Conservation (phyloP, 305 asterid genomes). For the Fraxinus latifolia region DNA sequence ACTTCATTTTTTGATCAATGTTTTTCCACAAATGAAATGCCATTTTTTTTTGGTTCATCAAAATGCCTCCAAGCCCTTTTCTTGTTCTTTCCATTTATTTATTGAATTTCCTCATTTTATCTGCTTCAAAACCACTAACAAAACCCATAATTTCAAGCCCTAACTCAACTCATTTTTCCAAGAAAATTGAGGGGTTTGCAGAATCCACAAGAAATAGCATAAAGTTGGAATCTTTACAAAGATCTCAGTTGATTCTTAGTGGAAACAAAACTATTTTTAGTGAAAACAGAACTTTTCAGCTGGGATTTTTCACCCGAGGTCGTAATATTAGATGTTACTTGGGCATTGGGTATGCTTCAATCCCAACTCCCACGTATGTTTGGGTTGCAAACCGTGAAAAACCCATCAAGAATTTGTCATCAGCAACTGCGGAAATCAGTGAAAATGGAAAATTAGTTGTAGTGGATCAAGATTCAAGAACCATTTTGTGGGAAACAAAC, state of each 20-base stretch:
- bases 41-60: constrained; percentile 13
- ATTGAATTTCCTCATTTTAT: constrained; percentile 18
- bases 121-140: constrained; percentile 27
- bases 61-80: constrained; percentile 20
- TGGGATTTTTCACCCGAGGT: constrained; percentile 55
- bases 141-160: constrained; percentile 23
- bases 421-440: constrained; percentile 46
- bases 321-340: constrained; percentile 52
- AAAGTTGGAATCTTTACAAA: constrained; percentile 37
- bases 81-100: constrained; percentile 23
- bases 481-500: constrained; percentile 44
- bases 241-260: constrained; percentile 33
- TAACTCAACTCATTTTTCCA: constrained; percentile 9
- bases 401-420: constrained; percentile 42
- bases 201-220: constrained; percentile 22
- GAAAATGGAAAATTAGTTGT: constrained; percentile 47
- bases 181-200: constrained; percentile 11
- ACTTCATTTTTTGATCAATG: constrained; percentile 7
- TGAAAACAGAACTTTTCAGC: constrained; percentile 46
- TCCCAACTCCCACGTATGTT: constrained; percentile 52
- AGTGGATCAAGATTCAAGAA: constrained; percentile 36
- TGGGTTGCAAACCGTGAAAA: constrained; percentile 79
- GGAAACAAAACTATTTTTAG: constrained; percentile 46
- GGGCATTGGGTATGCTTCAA: constrained; percentile 70
- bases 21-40: constrained; percentile 26